phyloP scores from a whole-genome alignment of 2,329 filamentous ascomycete species.

The Apiospora sp. region DNA sequence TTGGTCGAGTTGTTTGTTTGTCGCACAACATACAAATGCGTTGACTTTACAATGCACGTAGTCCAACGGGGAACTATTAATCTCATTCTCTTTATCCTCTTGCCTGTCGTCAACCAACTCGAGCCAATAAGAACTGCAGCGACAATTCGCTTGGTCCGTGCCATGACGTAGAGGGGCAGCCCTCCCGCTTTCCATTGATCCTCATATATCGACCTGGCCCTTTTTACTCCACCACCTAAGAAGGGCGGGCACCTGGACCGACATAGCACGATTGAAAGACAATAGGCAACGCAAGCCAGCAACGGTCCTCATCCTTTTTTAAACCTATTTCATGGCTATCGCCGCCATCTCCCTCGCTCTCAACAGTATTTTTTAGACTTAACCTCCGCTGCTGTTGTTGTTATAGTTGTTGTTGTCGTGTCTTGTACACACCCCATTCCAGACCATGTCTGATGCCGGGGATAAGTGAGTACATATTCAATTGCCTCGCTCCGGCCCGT shows the following conservation, averaged over 20 bases:
- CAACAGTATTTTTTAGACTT: slow-evolving; percentile 8
- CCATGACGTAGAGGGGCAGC: slow-evolving; percentile 17
- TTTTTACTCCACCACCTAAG: slow-evolving; percentile 17
- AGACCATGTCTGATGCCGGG: slow-evolving; percentile 28
- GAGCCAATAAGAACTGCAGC: slow-evolving; percentile 2
- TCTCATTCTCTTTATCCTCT: neutral
- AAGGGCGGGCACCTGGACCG: neutral
- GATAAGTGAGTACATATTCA: slow-evolving; percentile 27
- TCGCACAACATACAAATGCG: neutral
- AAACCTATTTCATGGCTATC: slow-evolving; percentile 1
- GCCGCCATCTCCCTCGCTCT: neutral
- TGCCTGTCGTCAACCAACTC: neutral
- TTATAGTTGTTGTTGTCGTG: neutral
- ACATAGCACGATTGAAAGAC: slow-evolving; percentile 15
- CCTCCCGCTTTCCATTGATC: slow-evolving; percentile 2
- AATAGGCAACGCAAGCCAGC: neutral
- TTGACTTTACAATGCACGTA: too few relatives aligned
- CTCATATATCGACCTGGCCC: slow-evolving; percentile 1
- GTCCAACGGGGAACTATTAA: neutral
- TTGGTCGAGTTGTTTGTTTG: neutral
- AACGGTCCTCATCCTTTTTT: neutral
- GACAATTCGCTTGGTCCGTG: neutral
- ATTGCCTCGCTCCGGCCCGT: slow-evolving; percentile 6
- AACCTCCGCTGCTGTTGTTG: neutral
- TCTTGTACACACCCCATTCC: neutral